These are phyloP conservation scores for Rhodotorula taiwanensis DNA, from an alignment of 768 basidiomycete species.

Conservation along the genomic window DNA sequence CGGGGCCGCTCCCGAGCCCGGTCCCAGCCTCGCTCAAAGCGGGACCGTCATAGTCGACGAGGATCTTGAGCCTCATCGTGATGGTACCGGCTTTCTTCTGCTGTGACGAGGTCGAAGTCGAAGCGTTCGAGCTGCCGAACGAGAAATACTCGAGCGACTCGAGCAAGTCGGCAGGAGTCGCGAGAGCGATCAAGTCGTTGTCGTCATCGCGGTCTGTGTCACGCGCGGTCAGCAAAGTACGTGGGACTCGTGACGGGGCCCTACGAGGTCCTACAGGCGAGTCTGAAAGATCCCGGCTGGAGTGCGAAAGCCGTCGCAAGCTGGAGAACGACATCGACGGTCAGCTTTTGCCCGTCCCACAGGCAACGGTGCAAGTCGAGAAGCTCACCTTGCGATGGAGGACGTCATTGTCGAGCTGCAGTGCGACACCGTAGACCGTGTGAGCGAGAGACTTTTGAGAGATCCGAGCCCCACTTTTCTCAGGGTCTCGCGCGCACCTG, in stretches of 20 bases:
- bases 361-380: too few species aligned
- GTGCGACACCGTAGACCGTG: not conserved
- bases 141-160: slow-evolving; percentile 9
- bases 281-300: not conserved
- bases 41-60: slow-evolving; percentile 11
- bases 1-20: not conserved
- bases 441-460: not conserved
- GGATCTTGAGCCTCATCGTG: slow-evolving; percentile 2
- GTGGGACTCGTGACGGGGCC: not conserved
- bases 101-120: not conserved
- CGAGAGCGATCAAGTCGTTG: slow-evolving; percentile 11
- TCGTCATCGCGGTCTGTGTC: slow-evolving; percentile 13
- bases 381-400: not conserved
- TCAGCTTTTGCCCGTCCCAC: too few species aligned
- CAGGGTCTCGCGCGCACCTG: too few species aligned
- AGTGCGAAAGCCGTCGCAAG: slow-evolving; percentile 3
- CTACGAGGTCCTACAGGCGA: not conserved
- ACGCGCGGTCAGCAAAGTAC: not conserved
- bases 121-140: not conserved
- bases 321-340: not conserved
- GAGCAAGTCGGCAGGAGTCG: not conserved
- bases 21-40: not conserved
- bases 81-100: not conserved
- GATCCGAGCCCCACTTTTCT: not conserved
- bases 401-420: not conserved